Evolutionary conservation across 306 rosid genomes (phyloP).

Genomic region (Acacia melanoxylon): DNA sequence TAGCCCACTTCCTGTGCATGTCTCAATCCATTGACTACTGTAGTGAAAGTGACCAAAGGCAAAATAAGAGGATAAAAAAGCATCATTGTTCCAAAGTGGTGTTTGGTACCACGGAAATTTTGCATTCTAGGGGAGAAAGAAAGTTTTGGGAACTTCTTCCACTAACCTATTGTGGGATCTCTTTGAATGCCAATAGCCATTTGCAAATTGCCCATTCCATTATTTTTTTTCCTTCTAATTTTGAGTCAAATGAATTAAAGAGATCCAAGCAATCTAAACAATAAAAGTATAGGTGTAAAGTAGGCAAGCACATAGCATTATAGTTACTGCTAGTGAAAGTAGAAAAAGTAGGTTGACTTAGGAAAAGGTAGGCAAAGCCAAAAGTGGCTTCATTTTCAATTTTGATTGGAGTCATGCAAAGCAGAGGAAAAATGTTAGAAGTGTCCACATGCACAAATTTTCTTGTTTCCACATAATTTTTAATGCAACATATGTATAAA

Average conservation of each 20-base stretch:
- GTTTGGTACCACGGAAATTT: constrained; percentile 68
- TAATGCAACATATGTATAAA: constrained; percentile 29
- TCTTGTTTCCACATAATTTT: constrained; percentile 24
- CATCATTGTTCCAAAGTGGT: constrained; percentile 40
- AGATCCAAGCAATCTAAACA: not conserved
- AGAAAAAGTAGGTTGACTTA: constrained; percentile 37
- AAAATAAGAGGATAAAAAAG: constrained; percentile 49
- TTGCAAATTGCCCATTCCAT: not conserved
- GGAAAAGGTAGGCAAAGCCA: constrained; percentile 41
- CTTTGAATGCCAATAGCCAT: not conserved
- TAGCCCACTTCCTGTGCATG: constrained; percentile 52
- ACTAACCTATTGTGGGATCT: constrained; percentile 34
- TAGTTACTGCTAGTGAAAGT: constrained; percentile 29
- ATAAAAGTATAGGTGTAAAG: constrained; percentile 15
- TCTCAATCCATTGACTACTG: constrained; percentile 65
- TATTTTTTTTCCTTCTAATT: not conserved
- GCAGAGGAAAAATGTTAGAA: constrained; percentile 23
- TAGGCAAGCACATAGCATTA: constrained; percentile 26
- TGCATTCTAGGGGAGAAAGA: constrained; percentile 30
- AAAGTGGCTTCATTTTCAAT: constrained; percentile 36
- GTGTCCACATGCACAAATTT: constrained; percentile 51
- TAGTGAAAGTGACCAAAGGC: constrained; percentile 46
- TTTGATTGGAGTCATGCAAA: constrained; percentile 58
- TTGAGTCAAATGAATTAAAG: not conserved
- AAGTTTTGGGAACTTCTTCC: constrained; percentile 40